Evolutionary conservation across 177 flowering plant genomes (phyloP).

Genomic region (Tripterygium wilfordii): DNA sequence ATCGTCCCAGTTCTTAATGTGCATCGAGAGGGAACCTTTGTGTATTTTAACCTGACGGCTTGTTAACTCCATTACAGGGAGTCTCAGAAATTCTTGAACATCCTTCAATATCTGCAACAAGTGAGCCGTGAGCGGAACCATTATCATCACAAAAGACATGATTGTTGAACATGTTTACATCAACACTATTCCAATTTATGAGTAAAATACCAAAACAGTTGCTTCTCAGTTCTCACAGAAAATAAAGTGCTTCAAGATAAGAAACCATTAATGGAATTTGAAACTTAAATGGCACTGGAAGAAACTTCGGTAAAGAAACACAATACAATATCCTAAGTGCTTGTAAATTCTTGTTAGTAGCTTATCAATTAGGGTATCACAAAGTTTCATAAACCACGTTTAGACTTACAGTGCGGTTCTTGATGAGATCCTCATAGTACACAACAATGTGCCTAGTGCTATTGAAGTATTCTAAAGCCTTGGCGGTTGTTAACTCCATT

Average conservation of each 20-base stretch:
- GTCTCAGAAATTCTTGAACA: slow-evolving; percentile 48
- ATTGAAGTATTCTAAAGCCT: slow-evolving; percentile 47
- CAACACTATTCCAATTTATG: too few relatives aligned
- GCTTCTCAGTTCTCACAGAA: too few relatives aligned
- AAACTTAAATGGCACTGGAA: too few relatives aligned
- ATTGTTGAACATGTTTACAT: background rate
- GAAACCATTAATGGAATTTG: too few relatives aligned
- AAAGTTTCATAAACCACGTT: background rate
- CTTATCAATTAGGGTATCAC: background rate
- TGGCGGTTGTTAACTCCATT: slow-evolving; percentile 33
- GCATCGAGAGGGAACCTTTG: slow-evolving; percentile 51
- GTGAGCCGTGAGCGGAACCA: background rate
- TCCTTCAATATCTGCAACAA: slow-evolving; percentile 55
- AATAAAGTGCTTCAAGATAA: too few relatives aligned
- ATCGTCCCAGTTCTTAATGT: slow-evolving; percentile 69
- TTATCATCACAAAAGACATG: background rate
- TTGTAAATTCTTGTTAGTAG: too few relatives aligned
- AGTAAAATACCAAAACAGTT: too few relatives aligned
- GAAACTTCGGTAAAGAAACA: too few relatives aligned
- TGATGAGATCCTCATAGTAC: slow-evolving; percentile 60
- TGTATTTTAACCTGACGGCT: slow-evolving; percentile 87
- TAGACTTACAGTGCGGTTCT: slow-evolving; percentile 41
- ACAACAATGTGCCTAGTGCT: slow-evolving; percentile 49
- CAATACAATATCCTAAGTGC: too few relatives aligned
- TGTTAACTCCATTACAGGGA: slow-evolving; percentile 46